These are phyloP conservation scores for Fragosphaeria purpurea DNA, from an alignment of 2,329 filamentous ascomycete species.

Conservation along the genomic window DNA sequence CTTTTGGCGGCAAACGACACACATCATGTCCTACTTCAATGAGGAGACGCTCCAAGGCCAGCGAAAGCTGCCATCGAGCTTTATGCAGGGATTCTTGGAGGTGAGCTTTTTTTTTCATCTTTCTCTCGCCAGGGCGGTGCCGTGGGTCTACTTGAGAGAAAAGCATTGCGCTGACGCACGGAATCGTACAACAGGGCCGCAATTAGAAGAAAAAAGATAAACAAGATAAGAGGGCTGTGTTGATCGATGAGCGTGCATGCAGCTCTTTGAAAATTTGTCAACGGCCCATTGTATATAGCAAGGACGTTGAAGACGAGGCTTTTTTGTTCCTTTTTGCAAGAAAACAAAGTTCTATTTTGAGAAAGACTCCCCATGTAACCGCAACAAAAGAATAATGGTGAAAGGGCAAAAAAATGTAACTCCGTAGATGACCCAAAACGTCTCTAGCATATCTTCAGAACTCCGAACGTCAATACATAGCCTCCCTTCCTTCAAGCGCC, in stretches of 20 bases:
- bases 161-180: too few relatives aligned
- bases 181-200: slow-evolving; percentile 33
- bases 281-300: slow-evolving; percentile 13
- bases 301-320: neutral
- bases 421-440: too few relatives aligned
- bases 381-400: too few relatives aligned
- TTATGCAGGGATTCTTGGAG: slow-evolving; percentile 93
- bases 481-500: too few relatives aligned
- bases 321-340: neutral
- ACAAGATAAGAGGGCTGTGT: too few relatives aligned
- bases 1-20: slow-evolving; percentile 95
- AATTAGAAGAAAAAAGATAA: slow-evolving; percentile 32
- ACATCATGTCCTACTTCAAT: slow-evolving; percentile 95
- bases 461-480: neutral
- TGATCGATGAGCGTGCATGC: too few relatives aligned
- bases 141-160: too few relatives aligned
- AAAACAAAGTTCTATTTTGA: too few relatives aligned
- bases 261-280: slow-evolving; percentile 13
- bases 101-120: slow-evolving; percentile 32
- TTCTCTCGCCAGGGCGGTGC: too few relatives aligned
- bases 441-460: too few relatives aligned
- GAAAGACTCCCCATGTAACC: too few relatives aligned
- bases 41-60: slow-evolving; percentile 68
- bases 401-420: neutral
- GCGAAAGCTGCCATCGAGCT: slow-evolving; percentile 72